Percentiles rank a stretch among this genome's conserved stretches.
phyloP scores from a whole-genome alignment of 352 stramenopile species.

The Globisporangium carolinianum region DNA sequence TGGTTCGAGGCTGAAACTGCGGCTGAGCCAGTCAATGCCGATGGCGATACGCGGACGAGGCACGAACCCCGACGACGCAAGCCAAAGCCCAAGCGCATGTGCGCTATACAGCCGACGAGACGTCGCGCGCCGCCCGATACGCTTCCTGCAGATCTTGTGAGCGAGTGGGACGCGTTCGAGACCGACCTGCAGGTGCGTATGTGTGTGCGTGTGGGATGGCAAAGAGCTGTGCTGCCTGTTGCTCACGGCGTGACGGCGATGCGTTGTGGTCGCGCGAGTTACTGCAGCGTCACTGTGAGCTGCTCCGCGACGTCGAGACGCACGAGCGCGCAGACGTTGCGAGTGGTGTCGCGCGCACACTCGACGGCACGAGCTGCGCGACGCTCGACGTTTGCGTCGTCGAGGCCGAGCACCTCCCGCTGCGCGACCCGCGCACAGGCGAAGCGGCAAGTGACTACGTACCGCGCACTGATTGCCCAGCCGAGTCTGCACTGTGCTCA shows the following conservation, averaged over 20 bases:
- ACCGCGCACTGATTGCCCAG: neutral
- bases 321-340: slow-evolving; percentile 25
- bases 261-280: no score
- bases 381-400: slow-evolving; percentile 32
- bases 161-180: slow-evolving; percentile 24
- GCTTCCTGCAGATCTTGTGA: slow-evolving; percentile 21
- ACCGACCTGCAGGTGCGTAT: no score
- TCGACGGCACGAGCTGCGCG: slow-evolving; percentile 24
- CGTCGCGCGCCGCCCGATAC: slow-evolving; percentile 21
- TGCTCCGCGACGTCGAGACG: slow-evolving; percentile 11
- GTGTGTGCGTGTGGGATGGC: no score
- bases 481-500: no score
- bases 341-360: slow-evolving; percentile 21
- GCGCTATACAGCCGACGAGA: slow-evolving; percentile 16
- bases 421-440: slow-evolving; percentile 31
- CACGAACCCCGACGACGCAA: neutral
- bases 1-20: slow-evolving; percentile 37
- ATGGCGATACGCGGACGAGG: neutral
- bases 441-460: slow-evolving; percentile 25
- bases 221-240: no score
- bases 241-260: no score
- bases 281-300: slow-evolving; percentile 17
- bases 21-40: neutral
- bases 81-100: neutral
- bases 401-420: slow-evolving; percentile 41